A percentile compares a stretch with the other conserved stretches of the same genome.
These are phyloP conservation scores for Podila epigama DNA, from an alignment of 192 early-diverging fungal genomes.

Conservation along the genomic window DNA sequence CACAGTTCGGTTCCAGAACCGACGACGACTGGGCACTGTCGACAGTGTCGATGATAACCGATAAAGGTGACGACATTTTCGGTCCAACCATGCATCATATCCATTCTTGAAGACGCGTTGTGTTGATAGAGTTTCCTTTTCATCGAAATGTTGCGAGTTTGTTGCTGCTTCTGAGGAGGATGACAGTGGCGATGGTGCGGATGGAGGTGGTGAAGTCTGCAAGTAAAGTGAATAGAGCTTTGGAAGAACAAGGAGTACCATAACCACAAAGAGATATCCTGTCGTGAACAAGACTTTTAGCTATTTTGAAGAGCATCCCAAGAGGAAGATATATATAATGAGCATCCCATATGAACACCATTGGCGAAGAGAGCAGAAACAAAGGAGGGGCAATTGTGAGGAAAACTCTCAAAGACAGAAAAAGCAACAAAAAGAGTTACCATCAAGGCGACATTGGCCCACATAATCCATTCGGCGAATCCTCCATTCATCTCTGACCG, in stretches of 20 bases:
- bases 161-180: too few species aligned
- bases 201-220: conserved; percentile 33
- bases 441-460: conserved; percentile 59
- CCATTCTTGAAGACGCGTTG: conserved; percentile 27
- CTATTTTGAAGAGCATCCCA: background rate
- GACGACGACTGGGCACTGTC: conserved; percentile 3
- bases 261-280: conserved; percentile 27
- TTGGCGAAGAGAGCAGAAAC: background rate
- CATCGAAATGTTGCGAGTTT: too few species aligned
- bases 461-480: conserved; percentile 78
- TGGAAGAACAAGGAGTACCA: conserved; percentile 31
- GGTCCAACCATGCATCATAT: conserved; percentile 43
- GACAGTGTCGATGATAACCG: conserved; percentile 41
- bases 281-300: conserved; percentile 40
- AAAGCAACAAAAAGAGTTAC: conserved; percentile 49
- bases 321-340: background rate
- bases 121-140: background rate
- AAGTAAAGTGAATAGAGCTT: conserved; percentile 45
- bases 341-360: too few species aligned
- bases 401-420: too few species aligned
- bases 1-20: conserved; percentile 37
- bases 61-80: conserved; percentile 35
- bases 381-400: background rate
- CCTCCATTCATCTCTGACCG: conserved; percentile 67
- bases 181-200: background rate